Percentiles rank a stretch among this genome's conserved stretches.
Conservation (phyloP, 768 basidiomycete genomes). For the Leucogyrophana mollusca region DNA sequence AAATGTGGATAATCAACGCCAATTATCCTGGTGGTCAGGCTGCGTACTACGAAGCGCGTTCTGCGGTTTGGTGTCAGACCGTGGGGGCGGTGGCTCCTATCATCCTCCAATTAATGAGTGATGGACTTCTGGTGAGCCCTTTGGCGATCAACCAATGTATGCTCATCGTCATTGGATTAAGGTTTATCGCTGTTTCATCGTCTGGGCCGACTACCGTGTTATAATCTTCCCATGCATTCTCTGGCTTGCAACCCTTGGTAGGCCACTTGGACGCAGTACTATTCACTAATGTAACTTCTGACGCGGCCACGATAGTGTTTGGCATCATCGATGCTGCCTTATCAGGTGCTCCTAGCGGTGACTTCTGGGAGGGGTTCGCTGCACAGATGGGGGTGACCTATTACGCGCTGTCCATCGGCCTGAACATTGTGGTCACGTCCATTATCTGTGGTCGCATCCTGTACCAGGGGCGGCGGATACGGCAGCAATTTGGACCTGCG, state of each 20-base stretch:
- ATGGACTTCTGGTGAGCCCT: constrained; percentile 37
- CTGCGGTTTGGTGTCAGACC: constrained; percentile 27
- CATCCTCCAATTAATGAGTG: constrained; percentile 33
- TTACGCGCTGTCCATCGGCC: constrained; percentile 13
- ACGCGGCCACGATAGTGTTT: constrained; percentile 12
- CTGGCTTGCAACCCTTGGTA: constrained; percentile 25
- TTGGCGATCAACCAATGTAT: no score
- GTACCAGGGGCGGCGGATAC: constrained; percentile 5
- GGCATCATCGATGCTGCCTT: constrained; percentile 13
- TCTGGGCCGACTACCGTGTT: constrained; percentile 24
- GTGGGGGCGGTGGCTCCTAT: constrained; percentile 26
- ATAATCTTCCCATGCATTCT: constrained; percentile 17
- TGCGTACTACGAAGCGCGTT: constrained; percentile 28
- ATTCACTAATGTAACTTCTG: not conserved
- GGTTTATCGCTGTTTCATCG: constrained; percentile 38
- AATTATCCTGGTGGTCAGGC: constrained; percentile 33
- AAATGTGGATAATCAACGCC: constrained; percentile 34
- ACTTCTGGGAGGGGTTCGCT: constrained; percentile 16
- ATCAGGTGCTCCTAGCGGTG: constrained; percentile 14
- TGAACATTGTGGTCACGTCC: constrained; percentile 9
- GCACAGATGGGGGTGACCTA: constrained; percentile 17
- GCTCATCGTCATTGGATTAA: constrained; percentile 9
- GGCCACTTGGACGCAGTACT: constrained; percentile 1
- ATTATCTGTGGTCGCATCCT: constrained; percentile 14
- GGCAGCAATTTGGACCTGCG: not conserved